phyloP scores from a whole-genome alignment of 148 eudicot species.

The Rhododendron ovatum region DNA sequence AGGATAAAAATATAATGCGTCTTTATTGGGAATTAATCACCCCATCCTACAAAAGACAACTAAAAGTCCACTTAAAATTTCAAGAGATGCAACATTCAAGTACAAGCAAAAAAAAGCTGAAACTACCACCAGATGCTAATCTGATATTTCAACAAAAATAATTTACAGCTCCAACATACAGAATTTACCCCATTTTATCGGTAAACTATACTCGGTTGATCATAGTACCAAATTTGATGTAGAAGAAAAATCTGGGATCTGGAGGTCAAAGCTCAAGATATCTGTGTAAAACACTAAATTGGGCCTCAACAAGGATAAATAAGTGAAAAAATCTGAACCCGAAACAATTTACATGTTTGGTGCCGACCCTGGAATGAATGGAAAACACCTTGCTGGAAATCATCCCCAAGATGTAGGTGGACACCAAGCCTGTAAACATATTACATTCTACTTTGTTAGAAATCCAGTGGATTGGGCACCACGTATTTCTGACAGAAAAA shows the following conservation, averaged over 20 bases:
- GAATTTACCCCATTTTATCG: background rate
- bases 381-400: constrained; percentile 13
- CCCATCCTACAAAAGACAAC: background rate
- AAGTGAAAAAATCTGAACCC: constrained; percentile 9
- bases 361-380: constrained; percentile 19
- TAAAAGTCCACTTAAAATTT: background rate
- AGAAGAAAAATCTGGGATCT: background rate
- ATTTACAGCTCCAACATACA: background rate
- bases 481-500: background rate
- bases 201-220: background rate
- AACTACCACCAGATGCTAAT: background rate
- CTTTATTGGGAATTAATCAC: background rate
- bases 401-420: constrained; percentile 1
- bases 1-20: background rate
- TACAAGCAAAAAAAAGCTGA: background rate
- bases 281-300: background rate
- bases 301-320: background rate
- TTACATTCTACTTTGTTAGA: background rate
- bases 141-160: background rate
- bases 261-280: constrained; percentile 3
- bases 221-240: background rate
- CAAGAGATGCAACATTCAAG: background rate
- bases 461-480: background rate
- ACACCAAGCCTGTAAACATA: constrained; percentile 11
- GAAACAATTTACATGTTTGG: constrained; percentile 22